Evolutionary conservation across 441 rosid species (phyloP).

Genomic region (Macaranga tanarius): DNA sequence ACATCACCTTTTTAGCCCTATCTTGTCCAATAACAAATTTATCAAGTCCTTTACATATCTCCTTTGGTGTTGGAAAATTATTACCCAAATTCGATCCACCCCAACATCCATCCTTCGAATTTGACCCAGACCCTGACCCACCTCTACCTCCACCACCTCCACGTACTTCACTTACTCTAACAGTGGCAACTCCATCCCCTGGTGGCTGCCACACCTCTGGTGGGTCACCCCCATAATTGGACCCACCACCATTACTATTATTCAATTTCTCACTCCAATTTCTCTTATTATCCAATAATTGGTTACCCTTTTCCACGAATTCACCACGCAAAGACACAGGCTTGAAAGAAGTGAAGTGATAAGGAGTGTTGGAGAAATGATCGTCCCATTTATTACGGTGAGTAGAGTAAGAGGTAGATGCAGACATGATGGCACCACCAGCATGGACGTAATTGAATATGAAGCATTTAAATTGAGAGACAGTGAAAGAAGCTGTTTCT

Average conservation of each 20-base stretch:
- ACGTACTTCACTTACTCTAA: conserved; percentile 42
- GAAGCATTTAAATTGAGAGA: conserved; percentile 64
- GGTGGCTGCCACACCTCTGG: conserved; percentile 99
- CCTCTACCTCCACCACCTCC: conserved; percentile 42
- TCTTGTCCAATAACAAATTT: conserved; percentile 96
- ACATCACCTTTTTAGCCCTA: conserved; percentile 80
- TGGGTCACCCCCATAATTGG: conserved; percentile 86
- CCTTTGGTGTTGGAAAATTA: conserved; percentile 88
- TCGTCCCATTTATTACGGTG: conserved; percentile 49
- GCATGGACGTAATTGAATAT: conserved; percentile 50
- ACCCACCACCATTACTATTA: conserved; percentile 29
- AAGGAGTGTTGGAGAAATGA: conserved; percentile 38
- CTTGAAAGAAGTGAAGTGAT: conserved; percentile 49
- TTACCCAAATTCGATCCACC: conserved; percentile 89
- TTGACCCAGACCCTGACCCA: conserved; percentile 49
- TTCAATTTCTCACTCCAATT: conserved; percentile 33
- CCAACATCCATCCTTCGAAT: conserved; percentile 70
- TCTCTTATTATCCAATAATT: conserved; percentile 35
- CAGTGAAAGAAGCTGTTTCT: conserved; percentile 57
- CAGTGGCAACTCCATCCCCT: conserved; percentile 66
- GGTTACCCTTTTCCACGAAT: conserved; percentile 43
- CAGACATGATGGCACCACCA: conserved; percentile 45
- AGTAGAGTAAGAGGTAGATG: conserved; percentile 39
- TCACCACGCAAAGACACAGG: conserved; percentile 61
- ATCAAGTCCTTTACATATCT: conserved; percentile 82